Conservation (phyloP, 768 basidiomycete species). For the Astraeus odoratus region DNA sequence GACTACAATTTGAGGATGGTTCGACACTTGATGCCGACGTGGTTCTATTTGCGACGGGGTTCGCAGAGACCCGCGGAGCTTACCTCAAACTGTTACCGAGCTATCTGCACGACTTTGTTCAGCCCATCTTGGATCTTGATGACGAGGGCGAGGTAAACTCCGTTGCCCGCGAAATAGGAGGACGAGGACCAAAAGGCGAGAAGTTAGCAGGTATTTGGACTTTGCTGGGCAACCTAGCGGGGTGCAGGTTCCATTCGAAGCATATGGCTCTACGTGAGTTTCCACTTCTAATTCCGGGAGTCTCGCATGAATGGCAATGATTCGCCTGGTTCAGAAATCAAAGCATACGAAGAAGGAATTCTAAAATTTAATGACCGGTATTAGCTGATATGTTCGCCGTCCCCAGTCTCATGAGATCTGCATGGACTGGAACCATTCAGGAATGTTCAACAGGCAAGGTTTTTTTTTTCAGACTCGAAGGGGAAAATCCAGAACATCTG, state of each 20-base stretch:
- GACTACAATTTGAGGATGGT: constrained; percentile 44
- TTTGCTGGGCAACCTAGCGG: constrained; percentile 56
- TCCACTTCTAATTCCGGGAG: background rate
- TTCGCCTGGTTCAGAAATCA: constrained; percentile 47
- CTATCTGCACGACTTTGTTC: constrained; percentile 1
- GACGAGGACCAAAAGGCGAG: constrained; percentile 18
- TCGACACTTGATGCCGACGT: constrained; percentile 44
- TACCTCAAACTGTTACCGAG: constrained; percentile 1
- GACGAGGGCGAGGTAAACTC: constrained; percentile 16
- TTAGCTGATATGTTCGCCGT: background rate
- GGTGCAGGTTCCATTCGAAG: constrained; percentile 61
- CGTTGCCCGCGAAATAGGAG: constrained; percentile 43
- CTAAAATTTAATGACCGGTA: constrained; percentile 17
- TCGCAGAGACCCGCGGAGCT: constrained; percentile 14
- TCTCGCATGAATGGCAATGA: background rate
- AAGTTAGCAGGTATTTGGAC: constrained; percentile 37
- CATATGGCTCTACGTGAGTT: constrained; percentile 58
- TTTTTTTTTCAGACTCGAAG: no score
- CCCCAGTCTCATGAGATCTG: background rate
- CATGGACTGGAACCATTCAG: no score
- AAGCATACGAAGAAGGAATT: constrained; percentile 52
- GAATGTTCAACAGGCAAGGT: no score
- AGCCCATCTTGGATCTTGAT: constrained; percentile 18
- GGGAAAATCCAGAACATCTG: no score
- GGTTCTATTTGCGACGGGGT: constrained; percentile 58